Conservation (phyloP, 768 basidiomycete species). For the Hortiboletus campestris region DNA sequence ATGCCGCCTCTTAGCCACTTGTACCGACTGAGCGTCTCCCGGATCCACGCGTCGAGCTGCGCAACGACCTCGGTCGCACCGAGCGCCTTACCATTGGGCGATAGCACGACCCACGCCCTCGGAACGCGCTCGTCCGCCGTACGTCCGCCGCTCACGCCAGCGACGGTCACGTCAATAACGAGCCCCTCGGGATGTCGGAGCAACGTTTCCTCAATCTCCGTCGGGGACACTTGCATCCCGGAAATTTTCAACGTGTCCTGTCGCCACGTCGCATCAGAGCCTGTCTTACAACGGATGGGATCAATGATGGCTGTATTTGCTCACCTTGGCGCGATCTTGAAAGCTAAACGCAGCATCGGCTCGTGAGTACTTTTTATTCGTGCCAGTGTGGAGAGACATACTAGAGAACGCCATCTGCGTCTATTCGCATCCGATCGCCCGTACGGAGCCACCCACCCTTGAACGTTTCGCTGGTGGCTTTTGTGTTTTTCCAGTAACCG, state of each 20-base stretch:
- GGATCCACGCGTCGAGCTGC: slow-evolving; percentile 59
- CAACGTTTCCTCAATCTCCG: slow-evolving; percentile 70
- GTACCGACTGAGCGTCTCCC: slow-evolving; percentile 63
- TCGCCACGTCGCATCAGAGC: not conserved
- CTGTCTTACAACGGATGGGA: too few relatives aligned
- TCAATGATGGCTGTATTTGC: not conserved
- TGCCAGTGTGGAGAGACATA: slow-evolving; percentile 31
- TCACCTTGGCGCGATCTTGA: slow-evolving; percentile 73
- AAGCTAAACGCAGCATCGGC: slow-evolving; percentile 42
- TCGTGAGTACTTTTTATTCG: not conserved
- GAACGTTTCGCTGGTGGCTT: slow-evolving; percentile 66
- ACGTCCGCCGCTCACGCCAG: slow-evolving; percentile 70
- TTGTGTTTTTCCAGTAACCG: slow-evolving; percentile 73
- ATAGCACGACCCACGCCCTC: slow-evolving; percentile 76
- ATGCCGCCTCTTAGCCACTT: slow-evolving; percentile 79
- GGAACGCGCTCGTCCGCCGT: slow-evolving; percentile 73
- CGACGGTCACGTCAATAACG: slow-evolving; percentile 66
- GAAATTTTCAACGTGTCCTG: slow-evolving; percentile 82
- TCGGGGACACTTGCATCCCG: slow-evolving; percentile 76
- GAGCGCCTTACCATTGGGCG: slow-evolving; percentile 47
- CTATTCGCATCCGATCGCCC: slow-evolving; percentile 66
- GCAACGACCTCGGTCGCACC: slow-evolving; percentile 42
- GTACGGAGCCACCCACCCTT: slow-evolving; percentile 69
- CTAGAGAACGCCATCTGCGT: slow-evolving; percentile 65
- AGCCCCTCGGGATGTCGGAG: slow-evolving; percentile 59